Evolutionary conservation across 768 basidiomycete species (phyloP), one percentile per base, ranked within the genome.

Genomic region (Pseudohyphozyma bogoriensis): DNA sequence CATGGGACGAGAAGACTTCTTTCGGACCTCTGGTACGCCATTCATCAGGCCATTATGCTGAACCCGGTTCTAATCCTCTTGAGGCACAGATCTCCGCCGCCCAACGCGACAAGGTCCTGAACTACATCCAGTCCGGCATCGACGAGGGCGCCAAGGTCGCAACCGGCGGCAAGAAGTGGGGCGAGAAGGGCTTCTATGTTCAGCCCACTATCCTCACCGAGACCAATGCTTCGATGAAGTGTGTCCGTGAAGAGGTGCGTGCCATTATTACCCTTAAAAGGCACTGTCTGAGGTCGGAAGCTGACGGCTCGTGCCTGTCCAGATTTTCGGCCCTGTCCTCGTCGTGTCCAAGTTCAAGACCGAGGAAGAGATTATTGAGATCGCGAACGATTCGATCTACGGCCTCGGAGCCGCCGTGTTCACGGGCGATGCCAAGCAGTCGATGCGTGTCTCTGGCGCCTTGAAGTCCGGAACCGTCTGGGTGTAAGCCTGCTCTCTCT

Each of bases 401-500:
- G 93, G 93, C 42, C 80, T 96, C 39, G 91, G 88, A 9, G 89
- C 91, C n/a, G 93, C 88, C 16, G 77, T 96, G 52, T 89, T 92
- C 75, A 91, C 74, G 83, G 59, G 53, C 70, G 87, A 96, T 76
- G 85, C 87, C 51, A 82, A 81, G 68, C 87, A 92, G 72, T 91
- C 89, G 70, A 87, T 90, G 81, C 79, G 88, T 42, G 89, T 95
- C 39, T 84, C 91, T 18, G 82, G 81, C 42, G 84, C 83, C 46
- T 78, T 97, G 55, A 85, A 93, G 69, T 88, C 90, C 26, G 92
- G 92, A 64, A 92, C 87, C 31, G 87, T 87, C 29, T 47, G 28
- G 58, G 24, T 31, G n/a, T n/a, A n/a, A n/a, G n/a, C n/a, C n/a
- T n/a, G n/a, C n/a, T n/a, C n/a, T n/a, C 26, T 1, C 33, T 36